Conservation (phyloP, 108 stramenopile genomes). For the Poteriospumella lacustris region DNA sequence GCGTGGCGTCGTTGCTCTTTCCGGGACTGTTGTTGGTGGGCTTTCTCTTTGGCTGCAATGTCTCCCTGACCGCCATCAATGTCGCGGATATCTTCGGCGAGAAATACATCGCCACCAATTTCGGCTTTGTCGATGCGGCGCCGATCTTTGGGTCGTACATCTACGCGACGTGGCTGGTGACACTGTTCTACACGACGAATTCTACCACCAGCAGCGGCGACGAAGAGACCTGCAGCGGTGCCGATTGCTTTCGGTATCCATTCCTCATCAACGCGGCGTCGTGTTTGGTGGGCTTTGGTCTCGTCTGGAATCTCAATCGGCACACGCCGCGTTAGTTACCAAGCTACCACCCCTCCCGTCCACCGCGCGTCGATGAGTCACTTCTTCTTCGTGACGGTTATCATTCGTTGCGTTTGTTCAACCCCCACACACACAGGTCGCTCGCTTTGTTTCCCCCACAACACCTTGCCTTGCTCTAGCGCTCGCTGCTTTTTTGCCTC, state of each 20-base stretch:
- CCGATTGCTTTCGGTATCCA: constrained; percentile 1
- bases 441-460: too few species aligned
- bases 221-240: not conserved
- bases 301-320: constrained; percentile 12
- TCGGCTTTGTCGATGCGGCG: not conserved
- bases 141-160: not conserved
- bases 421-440: too few species aligned
- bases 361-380: too few species aligned
- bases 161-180: not conserved
- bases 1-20: not conserved
- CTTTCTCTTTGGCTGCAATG: not conserved
- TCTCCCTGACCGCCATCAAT: not conserved
- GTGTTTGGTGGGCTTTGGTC: not conserved
- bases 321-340: too few species aligned
- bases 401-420: too few species aligned
- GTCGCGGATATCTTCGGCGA: constrained; percentile 12
- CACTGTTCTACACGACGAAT: not conserved
- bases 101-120: constrained; percentile 6
- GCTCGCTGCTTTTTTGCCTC: too few species aligned
- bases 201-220: not conserved
- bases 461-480: too few species aligned
- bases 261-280: not conserved
- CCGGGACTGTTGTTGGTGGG: not conserved
- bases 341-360: too few species aligned
- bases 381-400: too few species aligned